These are phyloP conservation scores for Saccharomycopsis fodiens DNA, from an alignment of 805 yeast genomes.

Conservation along the genomic window DNA sequence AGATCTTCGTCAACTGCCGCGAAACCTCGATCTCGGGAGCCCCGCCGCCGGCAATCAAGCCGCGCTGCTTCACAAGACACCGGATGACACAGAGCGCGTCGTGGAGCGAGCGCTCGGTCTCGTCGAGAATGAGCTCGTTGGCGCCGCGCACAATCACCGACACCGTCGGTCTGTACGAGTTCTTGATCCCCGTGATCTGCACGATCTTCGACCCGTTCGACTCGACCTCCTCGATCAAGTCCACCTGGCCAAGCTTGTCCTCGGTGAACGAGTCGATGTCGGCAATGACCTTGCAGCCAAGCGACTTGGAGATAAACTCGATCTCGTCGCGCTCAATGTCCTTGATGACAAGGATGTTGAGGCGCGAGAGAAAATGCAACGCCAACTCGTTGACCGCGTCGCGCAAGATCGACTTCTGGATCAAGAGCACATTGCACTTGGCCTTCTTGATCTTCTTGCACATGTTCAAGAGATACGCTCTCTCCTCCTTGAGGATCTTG, in stretches of 20 bases:
- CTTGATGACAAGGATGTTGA: conserved; percentile 88
- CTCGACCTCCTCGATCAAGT: conserved; percentile 84
- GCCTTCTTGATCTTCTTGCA: conserved; percentile 96
- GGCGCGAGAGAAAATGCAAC: conserved; percentile 85
- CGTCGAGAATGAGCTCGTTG: conserved; percentile 82
- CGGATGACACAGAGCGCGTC: conserved; percentile 92
- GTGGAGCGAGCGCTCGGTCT: conserved; percentile 93
- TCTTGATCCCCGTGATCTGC: conserved; percentile 74
- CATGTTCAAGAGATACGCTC: conserved; percentile 88
- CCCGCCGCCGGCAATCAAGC: conserved; percentile 96
- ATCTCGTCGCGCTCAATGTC: conserved; percentile 96
- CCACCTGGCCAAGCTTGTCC: conserved; percentile 88
- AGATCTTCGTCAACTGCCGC: conserved; percentile 61
- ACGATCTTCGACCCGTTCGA: conserved; percentile 86
- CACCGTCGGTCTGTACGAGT: conserved; percentile 45
- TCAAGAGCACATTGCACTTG: conserved; percentile 85
- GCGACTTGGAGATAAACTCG: conserved; percentile 73
- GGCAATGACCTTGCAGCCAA: conserved; percentile 94
- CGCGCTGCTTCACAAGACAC: conserved; percentile 73
- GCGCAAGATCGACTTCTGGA: conserved; percentile 87
- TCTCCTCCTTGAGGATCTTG: conserved; percentile 93
- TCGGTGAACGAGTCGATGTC: conserved; percentile 91
- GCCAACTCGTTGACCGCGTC: conserved; percentile 95
- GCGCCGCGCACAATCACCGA: conserved; percentile 95
- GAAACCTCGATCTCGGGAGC: conserved; percentile 94